Percentiles rank a stretch among this genome's conserved stretches.
phyloP scores from a whole-genome alignment of 805 yeast genomes.

The Metschnikowia dekortorum region DNA sequence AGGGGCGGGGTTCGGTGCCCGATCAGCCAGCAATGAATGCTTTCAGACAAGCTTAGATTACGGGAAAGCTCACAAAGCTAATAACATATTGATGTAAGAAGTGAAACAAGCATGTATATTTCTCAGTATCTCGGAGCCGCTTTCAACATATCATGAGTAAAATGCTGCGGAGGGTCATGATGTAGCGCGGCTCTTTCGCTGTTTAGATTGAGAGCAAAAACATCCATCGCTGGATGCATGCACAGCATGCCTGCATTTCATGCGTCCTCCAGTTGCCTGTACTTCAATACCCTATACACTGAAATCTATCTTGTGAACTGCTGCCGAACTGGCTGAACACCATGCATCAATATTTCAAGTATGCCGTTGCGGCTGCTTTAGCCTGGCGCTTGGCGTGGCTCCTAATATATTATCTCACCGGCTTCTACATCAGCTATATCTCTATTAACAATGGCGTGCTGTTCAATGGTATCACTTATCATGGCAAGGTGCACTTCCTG shows the following conservation, averaged over 20 bases:
- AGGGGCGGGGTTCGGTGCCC: not conserved
- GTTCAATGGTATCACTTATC: conserved; percentile 28
- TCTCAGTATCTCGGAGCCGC: too few species aligned
- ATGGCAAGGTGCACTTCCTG: conserved; percentile 11
- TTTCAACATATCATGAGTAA: not conserved
- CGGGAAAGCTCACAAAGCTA: too few species aligned
- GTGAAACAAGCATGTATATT: too few species aligned
- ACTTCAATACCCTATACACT: not conserved
- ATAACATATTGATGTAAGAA: too few species aligned
- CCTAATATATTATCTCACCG: conserved; percentile 25
- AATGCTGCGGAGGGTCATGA: not conserved
- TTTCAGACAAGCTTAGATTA: too few species aligned
- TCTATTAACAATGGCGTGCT: conserved; percentile 36
- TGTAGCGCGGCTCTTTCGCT: conserved; percentile 4
- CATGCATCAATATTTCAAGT: conserved; percentile 6
- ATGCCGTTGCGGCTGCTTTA: conserved; percentile 6
- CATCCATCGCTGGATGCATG: not conserved
- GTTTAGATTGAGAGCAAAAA: conserved; percentile 2
- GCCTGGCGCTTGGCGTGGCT: conserved; percentile 32
- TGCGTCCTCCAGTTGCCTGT: not conserved
- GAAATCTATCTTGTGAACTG: not conserved
- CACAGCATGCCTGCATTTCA: conserved; percentile 4
- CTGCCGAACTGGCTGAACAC: not conserved
- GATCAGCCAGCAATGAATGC: not conserved
- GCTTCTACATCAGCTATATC: conserved; percentile 30